Conservation (phyloP, 2,329 filamentous ascomycete genomes). For the Colletotrichum liriopes region DNA sequence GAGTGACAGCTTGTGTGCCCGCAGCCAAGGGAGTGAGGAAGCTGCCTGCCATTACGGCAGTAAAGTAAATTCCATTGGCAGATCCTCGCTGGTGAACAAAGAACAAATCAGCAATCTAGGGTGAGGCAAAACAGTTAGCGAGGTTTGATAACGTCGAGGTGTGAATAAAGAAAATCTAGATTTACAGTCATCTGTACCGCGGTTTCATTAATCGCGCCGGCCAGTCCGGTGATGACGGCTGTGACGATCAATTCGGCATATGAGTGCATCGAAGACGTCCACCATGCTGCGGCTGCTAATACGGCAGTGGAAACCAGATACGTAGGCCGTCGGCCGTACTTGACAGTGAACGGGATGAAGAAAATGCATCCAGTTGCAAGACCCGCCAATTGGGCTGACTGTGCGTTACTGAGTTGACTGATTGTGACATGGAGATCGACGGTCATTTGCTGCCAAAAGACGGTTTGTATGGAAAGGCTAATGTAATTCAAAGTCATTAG, state of each 20-base stretch:
- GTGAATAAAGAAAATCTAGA: not conserved
- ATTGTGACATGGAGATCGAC: constrained; percentile 49
- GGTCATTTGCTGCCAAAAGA: constrained; percentile 54
- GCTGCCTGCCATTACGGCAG: constrained; percentile 49
- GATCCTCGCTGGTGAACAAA: constrained; percentile 51
- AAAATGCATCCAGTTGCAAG: constrained; percentile 53
- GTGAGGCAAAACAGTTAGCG: constrained; percentile 14
- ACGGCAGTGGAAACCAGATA: constrained; percentile 48
- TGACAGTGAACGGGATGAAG: constrained; percentile 54
- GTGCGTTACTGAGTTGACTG: constrained; percentile 47
- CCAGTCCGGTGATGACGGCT: constrained; percentile 50
- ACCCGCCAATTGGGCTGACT: constrained; percentile 51
- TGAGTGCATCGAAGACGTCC: constrained; percentile 35
- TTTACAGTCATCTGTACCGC: constrained; percentile 54
- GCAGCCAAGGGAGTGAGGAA: constrained; percentile 49
- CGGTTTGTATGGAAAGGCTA: constrained; percentile 44
- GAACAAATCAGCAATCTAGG: constrained; percentile 50
- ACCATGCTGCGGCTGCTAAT: constrained; percentile 42
- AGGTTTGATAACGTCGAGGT: no score
- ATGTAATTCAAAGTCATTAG: not conserved
- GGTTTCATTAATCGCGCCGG: constrained; percentile 57
- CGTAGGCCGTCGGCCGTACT: constrained; percentile 52
- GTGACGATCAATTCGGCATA: constrained; percentile 38
- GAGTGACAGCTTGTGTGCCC: constrained; percentile 46
- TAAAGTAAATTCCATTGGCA: constrained; percentile 53